These are phyloP conservation scores for Colletotrichum sp. DNA, from an alignment of 2,329 filamentous ascomycete species.

Conservation along the genomic window DNA sequence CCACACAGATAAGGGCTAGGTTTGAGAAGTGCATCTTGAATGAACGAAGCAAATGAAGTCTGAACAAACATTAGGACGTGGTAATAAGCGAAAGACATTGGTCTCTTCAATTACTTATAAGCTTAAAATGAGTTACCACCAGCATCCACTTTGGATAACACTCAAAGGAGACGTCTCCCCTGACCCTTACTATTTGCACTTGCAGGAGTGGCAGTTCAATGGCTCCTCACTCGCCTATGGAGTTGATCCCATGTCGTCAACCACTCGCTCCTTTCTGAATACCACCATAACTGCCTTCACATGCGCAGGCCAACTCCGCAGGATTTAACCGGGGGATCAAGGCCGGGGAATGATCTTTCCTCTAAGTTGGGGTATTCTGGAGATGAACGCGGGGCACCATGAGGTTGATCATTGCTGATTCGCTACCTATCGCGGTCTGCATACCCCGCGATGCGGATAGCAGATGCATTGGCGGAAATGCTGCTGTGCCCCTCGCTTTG, in stretches of 20 bases:
- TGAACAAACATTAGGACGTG: not conserved
- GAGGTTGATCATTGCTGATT: not conserved
- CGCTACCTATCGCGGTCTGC: not conserved
- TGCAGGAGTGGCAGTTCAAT: not conserved
- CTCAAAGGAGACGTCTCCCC: not conserved
- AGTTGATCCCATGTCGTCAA: accelerated
- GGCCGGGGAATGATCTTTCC: not conserved
- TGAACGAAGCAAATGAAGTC: not conserved
- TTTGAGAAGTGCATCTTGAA: not conserved
- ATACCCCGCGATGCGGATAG: not conserved
- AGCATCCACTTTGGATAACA: not conserved
- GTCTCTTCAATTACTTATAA: not conserved
- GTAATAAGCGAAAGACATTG: not conserved
- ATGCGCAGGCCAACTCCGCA: not conserved
- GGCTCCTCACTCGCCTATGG: not conserved
- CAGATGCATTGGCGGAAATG: not conserved
- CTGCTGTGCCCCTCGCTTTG: not conserved
- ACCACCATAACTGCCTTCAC: not conserved
- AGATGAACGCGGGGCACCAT: not conserved
- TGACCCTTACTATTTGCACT: not conserved
- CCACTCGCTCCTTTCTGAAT: not conserved
- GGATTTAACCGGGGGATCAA: not conserved
- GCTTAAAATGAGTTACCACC: not conserved
- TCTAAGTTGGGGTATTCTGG: not conserved
- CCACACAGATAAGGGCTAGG: not conserved